A percentile compares a stretch with the other conserved stretches of the same genome.
phyloP scores from a whole-genome alignment of 2,329 filamentous ascomycete species.

The Fusarium coffeatum region DNA sequence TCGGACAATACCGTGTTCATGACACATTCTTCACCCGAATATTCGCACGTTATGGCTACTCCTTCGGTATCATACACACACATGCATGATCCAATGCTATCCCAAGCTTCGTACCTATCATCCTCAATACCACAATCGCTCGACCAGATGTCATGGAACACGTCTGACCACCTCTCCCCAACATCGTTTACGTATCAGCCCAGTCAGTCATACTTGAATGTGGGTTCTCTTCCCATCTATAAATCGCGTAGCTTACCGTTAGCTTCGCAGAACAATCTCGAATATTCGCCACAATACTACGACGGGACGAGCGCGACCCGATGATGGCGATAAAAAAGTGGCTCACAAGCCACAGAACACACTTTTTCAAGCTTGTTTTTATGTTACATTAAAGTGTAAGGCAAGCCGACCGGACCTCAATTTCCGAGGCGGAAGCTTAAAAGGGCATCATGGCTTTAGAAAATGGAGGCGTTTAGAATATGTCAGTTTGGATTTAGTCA shows the following conservation, averaged over 20 bases:
- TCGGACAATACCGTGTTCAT: not conserved
- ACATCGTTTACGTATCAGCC: not conserved
- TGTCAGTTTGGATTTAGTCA: not conserved
- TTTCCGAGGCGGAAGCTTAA: not conserved
- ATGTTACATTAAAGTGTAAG: not conserved
- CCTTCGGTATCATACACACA: not conserved
- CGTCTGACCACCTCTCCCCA: not conserved
- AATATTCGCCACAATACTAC: not conserved
- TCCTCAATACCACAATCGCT: not conserved
- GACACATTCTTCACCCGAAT: too few species aligned
- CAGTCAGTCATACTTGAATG: not conserved
- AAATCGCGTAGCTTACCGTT: not conserved
- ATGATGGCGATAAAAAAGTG: not conserved
- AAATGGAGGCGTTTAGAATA: not conserved
- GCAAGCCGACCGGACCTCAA: not conserved
- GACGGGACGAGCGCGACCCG: not conserved
- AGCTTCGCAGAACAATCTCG: not conserved
- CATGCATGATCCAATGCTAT: not conserved
- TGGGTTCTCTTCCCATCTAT: not conserved
- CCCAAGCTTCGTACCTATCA: not conserved
- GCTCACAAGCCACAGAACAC: not conserved
- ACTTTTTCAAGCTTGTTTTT: not conserved
- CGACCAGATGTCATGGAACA: not conserved
- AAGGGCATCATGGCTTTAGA: not conserved
- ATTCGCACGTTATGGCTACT: not conserved